Evolutionary conservation across 2,329 filamentous ascomycete genomes (phyloP).

Genomic region (Epichloe brachyelytri): DNA sequence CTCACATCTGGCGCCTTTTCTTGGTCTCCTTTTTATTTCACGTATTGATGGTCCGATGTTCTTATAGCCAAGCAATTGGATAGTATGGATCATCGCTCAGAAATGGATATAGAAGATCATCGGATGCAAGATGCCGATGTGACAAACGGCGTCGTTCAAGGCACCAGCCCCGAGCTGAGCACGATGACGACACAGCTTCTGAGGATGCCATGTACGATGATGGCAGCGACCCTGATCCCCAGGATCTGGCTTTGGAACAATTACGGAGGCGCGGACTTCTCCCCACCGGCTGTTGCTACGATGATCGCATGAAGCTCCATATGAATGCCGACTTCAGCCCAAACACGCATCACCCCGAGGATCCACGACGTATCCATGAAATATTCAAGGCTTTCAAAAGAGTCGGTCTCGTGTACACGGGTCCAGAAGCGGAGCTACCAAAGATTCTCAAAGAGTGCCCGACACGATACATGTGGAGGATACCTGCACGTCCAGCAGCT

Average conservation of each 20-base stretch:
- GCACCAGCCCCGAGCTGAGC: constrained; percentile 10
- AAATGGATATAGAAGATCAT: constrained; percentile 31
- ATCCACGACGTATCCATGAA: constrained; percentile 79
- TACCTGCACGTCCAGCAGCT: constrained; percentile 65
- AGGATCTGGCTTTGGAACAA: constrained; percentile 24
- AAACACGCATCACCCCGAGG: constrained; percentile 80
- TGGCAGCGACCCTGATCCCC: constrained; percentile 23
- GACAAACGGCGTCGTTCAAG: constrained; percentile 13
- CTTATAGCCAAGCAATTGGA: background rate
- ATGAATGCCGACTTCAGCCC: constrained; percentile 67
- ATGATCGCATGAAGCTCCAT: constrained; percentile 91
- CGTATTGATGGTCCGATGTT: background rate
- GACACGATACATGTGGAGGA: constrained; percentile 58
- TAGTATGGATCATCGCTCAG: constrained; percentile 11
- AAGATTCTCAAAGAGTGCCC: constrained; percentile 39
- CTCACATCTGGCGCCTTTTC: background rate
- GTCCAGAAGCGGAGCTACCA: constrained; percentile 40
- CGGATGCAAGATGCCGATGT: constrained; percentile 28
- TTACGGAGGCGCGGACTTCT: constrained; percentile 36
- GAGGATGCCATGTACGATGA: constrained; percentile 23
- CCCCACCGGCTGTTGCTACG: constrained; percentile 73
- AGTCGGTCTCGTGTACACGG: constrained; percentile 61
- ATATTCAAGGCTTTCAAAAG: constrained; percentile 85
- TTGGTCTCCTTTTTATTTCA: background rate
- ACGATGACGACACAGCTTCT: constrained; percentile 19